Evolutionary conservation across 345 rosid species (phyloP).

Genomic region (Lepidium aucheri): DNA sequence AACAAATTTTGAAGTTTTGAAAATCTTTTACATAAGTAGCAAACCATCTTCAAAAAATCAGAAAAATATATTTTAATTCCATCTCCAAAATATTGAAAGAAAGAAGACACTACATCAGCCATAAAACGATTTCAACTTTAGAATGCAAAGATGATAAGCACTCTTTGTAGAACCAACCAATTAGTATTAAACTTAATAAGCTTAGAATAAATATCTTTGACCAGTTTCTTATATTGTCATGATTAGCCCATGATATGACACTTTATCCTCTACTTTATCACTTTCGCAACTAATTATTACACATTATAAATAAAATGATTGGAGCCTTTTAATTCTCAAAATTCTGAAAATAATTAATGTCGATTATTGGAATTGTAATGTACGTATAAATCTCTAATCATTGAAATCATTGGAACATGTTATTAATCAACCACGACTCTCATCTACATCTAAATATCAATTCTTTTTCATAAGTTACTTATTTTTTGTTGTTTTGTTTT

Average conservation of each 20-base stretch:
- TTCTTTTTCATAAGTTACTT: background rate
- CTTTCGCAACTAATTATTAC: background rate
- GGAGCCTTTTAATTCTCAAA: background rate
- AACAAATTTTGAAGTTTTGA: no score
- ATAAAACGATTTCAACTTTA: no score
- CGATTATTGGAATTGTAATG: constrained; percentile 6
- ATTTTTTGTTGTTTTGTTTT: no score
- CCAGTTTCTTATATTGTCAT: constrained; percentile 14
- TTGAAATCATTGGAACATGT: constrained; percentile 3
- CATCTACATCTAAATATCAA: background rate
- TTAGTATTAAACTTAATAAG: no score
- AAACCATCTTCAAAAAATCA: no score
- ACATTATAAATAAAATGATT: background rate
- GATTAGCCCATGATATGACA: constrained; percentile 21
- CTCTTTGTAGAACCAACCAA: no score
- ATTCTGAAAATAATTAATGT: background rate
- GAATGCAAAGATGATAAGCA: no score
- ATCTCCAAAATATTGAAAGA: no score
- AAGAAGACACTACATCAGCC: no score
- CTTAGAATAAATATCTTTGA: constrained; percentile 18
- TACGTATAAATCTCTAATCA: background rate
- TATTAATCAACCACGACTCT: background rate
- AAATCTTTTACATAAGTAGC: no score
- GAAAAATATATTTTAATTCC: no score
- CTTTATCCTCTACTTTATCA: constrained; percentile 12